Percentiles rank a stretch among this genome's conserved stretches.
phyloP scores from a whole-genome alignment of 2,329 filamentous ascomycete genomes.

The Colletotrichum salicis region DNA sequence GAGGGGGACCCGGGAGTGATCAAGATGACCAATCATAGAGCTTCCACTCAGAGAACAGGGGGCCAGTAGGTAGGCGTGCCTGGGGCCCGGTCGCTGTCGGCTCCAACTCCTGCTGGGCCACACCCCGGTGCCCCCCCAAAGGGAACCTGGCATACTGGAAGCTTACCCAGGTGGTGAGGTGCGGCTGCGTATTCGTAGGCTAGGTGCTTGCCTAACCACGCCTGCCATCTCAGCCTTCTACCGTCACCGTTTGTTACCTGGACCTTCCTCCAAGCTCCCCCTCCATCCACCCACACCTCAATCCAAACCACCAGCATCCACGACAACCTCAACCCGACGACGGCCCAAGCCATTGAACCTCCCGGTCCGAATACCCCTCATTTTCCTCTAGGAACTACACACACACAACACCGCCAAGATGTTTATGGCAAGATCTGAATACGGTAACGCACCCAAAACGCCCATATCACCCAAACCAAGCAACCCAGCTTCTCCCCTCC shows the following conservation, averaged over 20 bases:
- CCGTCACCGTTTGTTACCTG: conserved; percentile 34
- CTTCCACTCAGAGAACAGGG: conserved; percentile 3
- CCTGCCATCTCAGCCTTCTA: conserved; percentile 25
- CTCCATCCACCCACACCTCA: conserved; percentile 22
- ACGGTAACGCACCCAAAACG: conserved; percentile 73
- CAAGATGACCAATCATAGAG: conserved; percentile 21
- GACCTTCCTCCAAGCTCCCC: conserved; percentile 29
- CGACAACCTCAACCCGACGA: conserved; percentile 16
- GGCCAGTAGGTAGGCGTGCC: not conserved
- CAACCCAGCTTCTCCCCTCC: conserved; percentile 33
- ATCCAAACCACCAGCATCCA: conserved; percentile 10
- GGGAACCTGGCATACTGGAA: conserved; percentile 6
- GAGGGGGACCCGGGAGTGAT: not conserved
- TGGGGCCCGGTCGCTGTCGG: not conserved
- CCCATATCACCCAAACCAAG: not conserved
- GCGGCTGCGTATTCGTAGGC: conserved; percentile 53
- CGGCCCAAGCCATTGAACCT: conserved; percentile 1
- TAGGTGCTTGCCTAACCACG: conserved; percentile 50
- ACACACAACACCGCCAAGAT: conserved; percentile 70
- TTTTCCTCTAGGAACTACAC: conserved; percentile 16
- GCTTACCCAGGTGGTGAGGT: not conserved
- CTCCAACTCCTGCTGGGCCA: not conserved
- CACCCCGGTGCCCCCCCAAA: conserved; percentile 1
- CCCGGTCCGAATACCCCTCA: not conserved
- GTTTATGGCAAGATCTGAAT: conserved; percentile 99